A percentile compares a stretch with the other conserved stretches of the same genome.
phyloP scores from a whole-genome alignment of 148 eudicot genomes.

The Agrostemma githago region DNA sequence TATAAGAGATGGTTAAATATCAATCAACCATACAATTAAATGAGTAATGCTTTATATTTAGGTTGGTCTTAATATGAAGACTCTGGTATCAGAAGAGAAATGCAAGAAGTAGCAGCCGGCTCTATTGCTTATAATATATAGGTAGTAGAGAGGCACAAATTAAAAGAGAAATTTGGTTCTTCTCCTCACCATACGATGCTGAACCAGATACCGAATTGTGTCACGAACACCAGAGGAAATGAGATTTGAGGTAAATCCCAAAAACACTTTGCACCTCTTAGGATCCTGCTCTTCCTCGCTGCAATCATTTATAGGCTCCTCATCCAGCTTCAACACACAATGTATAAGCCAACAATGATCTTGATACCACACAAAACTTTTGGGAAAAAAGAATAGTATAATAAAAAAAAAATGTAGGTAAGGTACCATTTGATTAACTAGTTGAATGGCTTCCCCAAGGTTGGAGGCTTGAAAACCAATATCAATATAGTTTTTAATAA shows the following conservation, averaged over 20 bases:
- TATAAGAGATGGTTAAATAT: no score
- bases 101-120: no score
- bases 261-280: constrained; percentile 66
- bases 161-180: neutral
- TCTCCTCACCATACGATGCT: constrained; percentile 85
- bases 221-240: constrained; percentile 91
- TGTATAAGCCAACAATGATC: constrained; percentile 2
- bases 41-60: no score
- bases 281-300: constrained; percentile 61
- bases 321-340: constrained; percentile 64
- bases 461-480: constrained; percentile 96
- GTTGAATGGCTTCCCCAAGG: constrained; percentile 82
- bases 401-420: neutral
- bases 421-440: constrained; percentile 86
- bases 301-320: constrained; percentile 57
- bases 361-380: no score
- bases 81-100: no score
- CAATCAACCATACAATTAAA: no score
- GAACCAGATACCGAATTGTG: constrained; percentile 64
- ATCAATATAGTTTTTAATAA: constrained; percentile 54
- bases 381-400: no score
- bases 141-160: no score
- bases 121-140: no score
- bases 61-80: no score
- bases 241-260: constrained; percentile 95